Base-by-base conservation (phyloP, 331 rosid genomes). In the Rhamnella rubrinervis region DNA sequence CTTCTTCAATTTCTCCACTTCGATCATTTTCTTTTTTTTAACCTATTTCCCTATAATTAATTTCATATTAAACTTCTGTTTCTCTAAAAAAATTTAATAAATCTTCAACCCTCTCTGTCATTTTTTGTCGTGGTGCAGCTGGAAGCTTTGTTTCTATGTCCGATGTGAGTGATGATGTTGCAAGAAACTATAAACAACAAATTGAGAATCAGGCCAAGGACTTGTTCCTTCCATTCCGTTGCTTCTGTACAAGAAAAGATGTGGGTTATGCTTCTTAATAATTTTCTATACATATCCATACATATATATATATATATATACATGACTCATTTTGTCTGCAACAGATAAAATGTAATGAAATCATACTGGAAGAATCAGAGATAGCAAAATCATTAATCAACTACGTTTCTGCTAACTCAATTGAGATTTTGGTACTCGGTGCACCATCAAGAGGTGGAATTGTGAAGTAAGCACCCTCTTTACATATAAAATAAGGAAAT, bases 371-470 rank as follows among this genome's bases (percentile, higher is more conserved):
- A 49, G 95, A 83, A 15, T 2, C 20, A 46, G 95, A 92, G n/a
- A 62, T 87, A 77, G 0, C 83, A 9, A 92, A 80, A 81, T 84
- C 86, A 65, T 47, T 92, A 76, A 64, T 78, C 16, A 85, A 85
- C 49, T 76, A 86, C 7, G 49, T 82, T 77, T 0, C 71, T n/a
- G 17, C 63, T 5, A 76, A 81, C 64, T 70, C 78, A 31, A 79
- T 88, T 63, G 92, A 86, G 66, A 63, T 84, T 74, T 40, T 92
- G 63, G 88, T 89, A 5, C 82, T 92, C 26, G 98, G 98, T 46
- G 87, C 95, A 23, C 61, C 98, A 70, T 81, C 96, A 52, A 83
- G 80, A 82, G 65, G 38, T 68, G 84, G 91, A 41, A 39, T 92
- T 66, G 83, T 86, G 46, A 89, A 79, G 98, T 92, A 69, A 61